phyloP scores from a whole-genome alignment of 2,329 filamentous ascomycete species.

The Pseudonectria foliicola region DNA sequence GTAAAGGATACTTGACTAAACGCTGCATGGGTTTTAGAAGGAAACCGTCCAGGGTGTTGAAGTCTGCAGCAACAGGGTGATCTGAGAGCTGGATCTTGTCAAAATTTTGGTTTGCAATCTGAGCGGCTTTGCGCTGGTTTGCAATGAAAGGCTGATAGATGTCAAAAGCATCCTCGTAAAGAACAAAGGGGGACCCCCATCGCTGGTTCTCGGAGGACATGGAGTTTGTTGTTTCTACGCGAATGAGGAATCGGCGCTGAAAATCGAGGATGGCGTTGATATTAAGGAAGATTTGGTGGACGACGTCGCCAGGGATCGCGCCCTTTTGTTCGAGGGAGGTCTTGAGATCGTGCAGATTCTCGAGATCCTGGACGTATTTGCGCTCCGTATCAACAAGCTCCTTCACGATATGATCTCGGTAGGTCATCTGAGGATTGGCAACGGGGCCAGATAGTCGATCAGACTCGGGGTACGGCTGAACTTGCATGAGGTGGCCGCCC shows the following conservation, averaged over 20 bases:
- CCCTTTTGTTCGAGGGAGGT: constrained; percentile 83
- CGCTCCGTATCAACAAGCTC: constrained; percentile 93
- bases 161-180: constrained; percentile 78
- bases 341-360: constrained; percentile 88
- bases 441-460: constrained; percentile 37
- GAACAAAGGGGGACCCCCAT: constrained; percentile 88
- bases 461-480: constrained; percentile 47
- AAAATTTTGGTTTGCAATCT: constrained; percentile 76
- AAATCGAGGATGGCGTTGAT: constrained; percentile 93
- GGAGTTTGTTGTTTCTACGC: constrained; percentile 91
- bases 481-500: constrained; percentile 63
- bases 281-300: constrained; percentile 95
- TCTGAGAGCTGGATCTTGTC: constrained; percentile 74
- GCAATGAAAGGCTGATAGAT: constrained; percentile 97
- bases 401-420: constrained; percentile 79
- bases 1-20: constrained; percentile 85
- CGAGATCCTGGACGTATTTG: constrained; percentile 95
- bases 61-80: constrained; percentile 75
- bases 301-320: constrained; percentile 77
- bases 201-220: constrained; percentile 69
- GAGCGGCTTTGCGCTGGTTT: constrained; percentile 86
- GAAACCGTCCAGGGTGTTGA: constrained; percentile 84
- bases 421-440: constrained; percentile 61
- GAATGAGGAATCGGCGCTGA: constrained; percentile 88
- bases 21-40: constrained; percentile 95